Base-by-base conservation (phyloP, 129 eudicot genomes). In the sunflower (Helianthus annuus) region DNA sequence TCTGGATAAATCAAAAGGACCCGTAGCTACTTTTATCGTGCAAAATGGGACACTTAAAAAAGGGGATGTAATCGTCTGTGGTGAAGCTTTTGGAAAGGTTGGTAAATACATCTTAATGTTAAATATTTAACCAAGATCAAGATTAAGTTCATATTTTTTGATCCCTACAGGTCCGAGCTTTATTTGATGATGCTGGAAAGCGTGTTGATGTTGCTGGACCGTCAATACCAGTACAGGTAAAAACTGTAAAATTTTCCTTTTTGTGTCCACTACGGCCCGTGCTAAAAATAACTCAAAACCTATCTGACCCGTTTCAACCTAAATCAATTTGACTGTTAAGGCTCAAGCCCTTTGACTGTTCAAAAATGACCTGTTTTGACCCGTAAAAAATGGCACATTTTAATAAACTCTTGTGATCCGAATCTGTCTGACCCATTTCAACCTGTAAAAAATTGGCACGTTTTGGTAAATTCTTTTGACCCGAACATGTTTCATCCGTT, bases 71-170 rank as follows among this genome's bases (percentile, higher is more conserved):
- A 80, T 95, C 66, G 95, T 86, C 71, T 88, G 97, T 74, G 97
- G 97, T 46, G 96, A 88, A 86, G 93, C 97, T 24, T 90, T 84
- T 83, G 99, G 99, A 79, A 95, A 94, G 99, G 99, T 95, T 81
- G 36, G 94, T 69, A n/a, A 60, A 54, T 24, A 27, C 7, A 0
- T 24, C 27, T 2, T 10, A 61, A 69, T 66, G 61, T 38, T 64
- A 70, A 49, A 74, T 66, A 40, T 15, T 8, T 36, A 34, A 48
- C 10, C 52, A 34, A 46, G 16, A 72, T 59, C 68, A 27, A 68
- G 60, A 14, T 48, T 44, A 6, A 10, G 44, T 48, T 69, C 5
- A 54, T 40, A 49, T 17, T 48, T 3, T 71, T 53, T 65, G 53
- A 68, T 48, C 64, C 24, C 38, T 56, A n/a, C 80, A 94, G 98